Conservation (phyloP, 2,329 filamentous ascomycete genomes). For the Beauveria caledonica region DNA sequence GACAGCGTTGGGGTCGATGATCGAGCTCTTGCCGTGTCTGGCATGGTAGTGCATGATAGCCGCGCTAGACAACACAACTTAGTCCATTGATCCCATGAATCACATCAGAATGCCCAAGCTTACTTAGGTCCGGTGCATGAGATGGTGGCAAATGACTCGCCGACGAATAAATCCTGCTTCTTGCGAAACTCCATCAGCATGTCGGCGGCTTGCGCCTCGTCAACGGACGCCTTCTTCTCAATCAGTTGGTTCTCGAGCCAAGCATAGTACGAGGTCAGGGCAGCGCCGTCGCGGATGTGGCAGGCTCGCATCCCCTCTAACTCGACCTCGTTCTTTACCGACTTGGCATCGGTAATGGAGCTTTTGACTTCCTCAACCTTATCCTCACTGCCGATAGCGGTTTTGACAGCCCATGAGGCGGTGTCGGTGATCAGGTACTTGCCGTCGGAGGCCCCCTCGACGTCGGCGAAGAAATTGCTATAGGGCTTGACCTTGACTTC, state of each 20-base stretch:
- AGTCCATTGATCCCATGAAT: not conserved
- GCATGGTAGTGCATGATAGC: constrained; percentile 96
- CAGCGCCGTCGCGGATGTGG: constrained; percentile 87
- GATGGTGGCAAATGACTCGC: constrained; percentile 91
- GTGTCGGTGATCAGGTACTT: constrained; percentile 84
- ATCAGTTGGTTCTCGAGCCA: constrained; percentile 90
- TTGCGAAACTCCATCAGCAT: constrained; percentile 73
- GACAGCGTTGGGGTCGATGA: constrained; percentile 75
- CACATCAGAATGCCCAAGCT: constrained; percentile 20
- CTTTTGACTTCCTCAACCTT: constrained; percentile 81
- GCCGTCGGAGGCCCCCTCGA: constrained; percentile 43
- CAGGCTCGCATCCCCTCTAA: constrained; percentile 88
- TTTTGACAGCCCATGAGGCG: constrained; percentile 86
- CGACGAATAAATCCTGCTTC: constrained; percentile 67
- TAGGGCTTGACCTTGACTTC: constrained; percentile 75
- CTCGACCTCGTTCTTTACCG: constrained; percentile 86
- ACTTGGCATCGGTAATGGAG: constrained; percentile 83
- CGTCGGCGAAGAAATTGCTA: constrained; percentile 68
- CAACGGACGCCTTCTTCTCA: constrained; percentile 62
- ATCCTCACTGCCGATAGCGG: constrained; percentile 76
- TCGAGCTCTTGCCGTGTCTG: constrained; percentile 70
- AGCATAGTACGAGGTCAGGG: constrained; percentile 85
- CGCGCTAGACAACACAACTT: constrained; percentile 47
- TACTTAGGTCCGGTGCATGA: constrained; percentile 79
- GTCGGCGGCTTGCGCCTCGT: constrained; percentile 87